Conservation (phyloP, 768 basidiomycete genomes). For the Mycena floridula region DNA sequence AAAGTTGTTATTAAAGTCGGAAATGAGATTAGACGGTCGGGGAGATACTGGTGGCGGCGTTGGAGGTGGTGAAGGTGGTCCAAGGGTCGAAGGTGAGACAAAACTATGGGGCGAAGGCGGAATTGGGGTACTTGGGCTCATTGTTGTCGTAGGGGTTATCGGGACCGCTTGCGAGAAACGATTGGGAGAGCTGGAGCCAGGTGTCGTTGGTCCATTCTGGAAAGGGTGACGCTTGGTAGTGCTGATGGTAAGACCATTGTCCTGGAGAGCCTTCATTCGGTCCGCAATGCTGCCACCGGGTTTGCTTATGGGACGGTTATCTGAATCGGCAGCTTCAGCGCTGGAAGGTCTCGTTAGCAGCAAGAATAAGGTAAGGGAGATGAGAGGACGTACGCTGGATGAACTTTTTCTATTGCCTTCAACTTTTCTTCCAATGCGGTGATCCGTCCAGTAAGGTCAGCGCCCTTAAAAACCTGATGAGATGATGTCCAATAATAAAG, state of each 20-base stretch:
- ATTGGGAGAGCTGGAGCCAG: neutral
- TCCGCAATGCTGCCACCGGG: slow-evolving; percentile 74
- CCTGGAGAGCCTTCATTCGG: slow-evolving; percentile 69
- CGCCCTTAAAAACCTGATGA: slow-evolving; percentile 18
- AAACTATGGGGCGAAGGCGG: slow-evolving; percentile 54
- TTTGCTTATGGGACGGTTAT: slow-evolving; percentile 35
- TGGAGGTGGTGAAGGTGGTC: slow-evolving; percentile 72
- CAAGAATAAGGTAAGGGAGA: neutral
- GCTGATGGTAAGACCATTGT: slow-evolving; percentile 60
- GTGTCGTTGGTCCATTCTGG: slow-evolving; percentile 14
- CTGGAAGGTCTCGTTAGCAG: neutral
- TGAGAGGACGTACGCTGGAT: slow-evolving; percentile 18
- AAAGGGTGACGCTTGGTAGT: slow-evolving; percentile 39
- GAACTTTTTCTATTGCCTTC: slow-evolving; percentile 33
- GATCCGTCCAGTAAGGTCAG: slow-evolving; percentile 31
- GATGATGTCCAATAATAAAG: slow-evolving; percentile 5
- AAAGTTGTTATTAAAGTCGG: slow-evolving; percentile 61
- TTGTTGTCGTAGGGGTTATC: slow-evolving; percentile 12
- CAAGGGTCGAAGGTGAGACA: slow-evolving; percentile 65
- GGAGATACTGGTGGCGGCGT: slow-evolving; percentile 62
- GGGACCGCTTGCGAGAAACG: neutral
- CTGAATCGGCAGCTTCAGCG: slow-evolving; percentile 1
- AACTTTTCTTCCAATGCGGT: slow-evolving; percentile 40
- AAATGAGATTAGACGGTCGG: slow-evolving; percentile 30
- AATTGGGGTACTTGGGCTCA: slow-evolving; percentile 7